These are phyloP conservation scores for Mycena metata DNA, from an alignment of 768 basidiomycete genomes.

Conservation along the genomic window DNA sequence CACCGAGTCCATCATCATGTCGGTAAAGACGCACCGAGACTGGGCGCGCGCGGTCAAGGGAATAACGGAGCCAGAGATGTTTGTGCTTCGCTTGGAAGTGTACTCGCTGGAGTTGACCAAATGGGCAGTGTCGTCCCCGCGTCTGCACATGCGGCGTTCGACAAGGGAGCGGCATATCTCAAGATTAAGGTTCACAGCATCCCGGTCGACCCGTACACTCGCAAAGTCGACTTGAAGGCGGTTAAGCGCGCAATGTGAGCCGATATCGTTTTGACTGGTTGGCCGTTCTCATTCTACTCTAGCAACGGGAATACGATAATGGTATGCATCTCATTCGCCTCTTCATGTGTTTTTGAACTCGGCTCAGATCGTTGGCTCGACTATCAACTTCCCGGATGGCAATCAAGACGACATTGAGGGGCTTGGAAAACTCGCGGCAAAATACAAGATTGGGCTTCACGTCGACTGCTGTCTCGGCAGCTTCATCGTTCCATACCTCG, in stretches of 20 bases:
- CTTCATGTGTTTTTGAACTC: conserved; percentile 15
- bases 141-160: conserved; percentile 94
- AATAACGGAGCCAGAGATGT: conserved; percentile 95
- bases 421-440: conserved; percentile 80
- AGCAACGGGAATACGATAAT: conserved; percentile 93
- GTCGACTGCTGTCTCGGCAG: conserved; percentile 96
- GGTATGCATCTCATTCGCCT: conserved; percentile 54
- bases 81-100: conserved; percentile 41
- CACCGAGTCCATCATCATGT: conserved; percentile 97
- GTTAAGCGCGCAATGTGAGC: conserved; percentile 91
- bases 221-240: conserved; percentile 81
- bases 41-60: conserved; percentile 91
- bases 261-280: conserved; percentile 16
- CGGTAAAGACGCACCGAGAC: conserved; percentile 93
- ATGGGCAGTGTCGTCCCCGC: conserved; percentile 79
- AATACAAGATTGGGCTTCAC: conserved; percentile 86
- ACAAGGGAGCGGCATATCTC: conserved; percentile 92
- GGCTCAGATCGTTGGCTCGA: conserved; percentile 83
- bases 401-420: conserved; percentile 89
- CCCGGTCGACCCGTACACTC: conserved; percentile 82
- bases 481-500: conserved; percentile 95
- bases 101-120: not conserved
- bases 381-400: conserved; percentile 88
- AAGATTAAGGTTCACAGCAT: conserved; percentile 91
- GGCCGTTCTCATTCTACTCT: conserved; percentile 22